Evolutionary conservation across 331 rosid genomes (phyloP).

Genomic region (Pyracantha coccinea): DNA sequence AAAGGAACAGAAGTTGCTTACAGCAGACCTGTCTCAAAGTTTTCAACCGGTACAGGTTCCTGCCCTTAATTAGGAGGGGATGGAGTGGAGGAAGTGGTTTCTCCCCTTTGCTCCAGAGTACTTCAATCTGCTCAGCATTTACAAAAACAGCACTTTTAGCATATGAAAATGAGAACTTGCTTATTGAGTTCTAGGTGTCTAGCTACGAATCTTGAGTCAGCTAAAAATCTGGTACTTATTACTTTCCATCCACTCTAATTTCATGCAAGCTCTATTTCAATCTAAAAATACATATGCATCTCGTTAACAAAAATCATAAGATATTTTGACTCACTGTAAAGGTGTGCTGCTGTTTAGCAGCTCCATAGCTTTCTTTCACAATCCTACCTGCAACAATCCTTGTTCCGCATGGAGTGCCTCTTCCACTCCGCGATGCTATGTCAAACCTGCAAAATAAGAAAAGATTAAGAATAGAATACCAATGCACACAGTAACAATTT

Average conservation of each 20-base stretch:
- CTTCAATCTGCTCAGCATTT: slow-evolving; percentile 59
- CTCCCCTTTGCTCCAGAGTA: slow-evolving; percentile 94
- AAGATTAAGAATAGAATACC: slow-evolving; percentile 5
- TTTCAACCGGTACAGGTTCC: slow-evolving; percentile 79
- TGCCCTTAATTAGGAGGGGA: slow-evolving; percentile 80
- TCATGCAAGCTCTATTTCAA: background rate
- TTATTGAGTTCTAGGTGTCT: background rate
- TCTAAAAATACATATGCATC: background rate
- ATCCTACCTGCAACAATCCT: slow-evolving; percentile 78
- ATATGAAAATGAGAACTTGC: background rate
- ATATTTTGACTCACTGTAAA: slow-evolving; percentile 61
- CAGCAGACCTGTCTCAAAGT: slow-evolving; percentile 79
- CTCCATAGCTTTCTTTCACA: slow-evolving; percentile 89
- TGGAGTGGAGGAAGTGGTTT: slow-evolving; percentile 73
- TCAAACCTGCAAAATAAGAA: slow-evolving; percentile 46
- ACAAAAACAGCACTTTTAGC: slow-evolving; percentile 8
- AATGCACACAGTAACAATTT: background rate
- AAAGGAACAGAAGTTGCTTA: slow-evolving; percentile 5
- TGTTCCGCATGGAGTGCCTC: slow-evolving; percentile 70
- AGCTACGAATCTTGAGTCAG: background rate
- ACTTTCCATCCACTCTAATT: background rate
- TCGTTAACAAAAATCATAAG: background rate
- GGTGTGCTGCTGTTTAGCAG: slow-evolving; percentile 91
- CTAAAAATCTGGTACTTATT: background rate
- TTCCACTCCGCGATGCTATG: slow-evolving; percentile 62